These are phyloP conservation scores for Plasmopara viticola DNA, from an alignment of 352 stramenopile species.

Conservation along the genomic window DNA sequence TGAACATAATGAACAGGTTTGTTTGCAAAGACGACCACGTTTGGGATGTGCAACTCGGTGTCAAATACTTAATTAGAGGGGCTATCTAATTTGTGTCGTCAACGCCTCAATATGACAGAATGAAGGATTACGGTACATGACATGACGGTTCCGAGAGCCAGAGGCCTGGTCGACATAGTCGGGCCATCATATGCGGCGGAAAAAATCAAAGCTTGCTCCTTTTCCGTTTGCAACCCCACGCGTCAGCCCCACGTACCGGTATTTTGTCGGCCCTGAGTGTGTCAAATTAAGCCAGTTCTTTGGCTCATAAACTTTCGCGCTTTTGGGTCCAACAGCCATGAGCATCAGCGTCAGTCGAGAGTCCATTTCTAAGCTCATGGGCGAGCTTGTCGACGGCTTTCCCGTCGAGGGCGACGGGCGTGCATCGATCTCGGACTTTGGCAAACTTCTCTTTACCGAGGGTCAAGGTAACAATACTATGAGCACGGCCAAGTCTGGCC, in stretches of 20 bases:
- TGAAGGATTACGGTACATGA: neutral
- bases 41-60: too few species aligned
- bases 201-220: neutral
- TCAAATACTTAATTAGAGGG: too few species aligned
- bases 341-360: slow-evolving; percentile 77
- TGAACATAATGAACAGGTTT: too few species aligned
- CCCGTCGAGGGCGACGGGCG: slow-evolving; percentile 68
- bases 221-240: slow-evolving; percentile 1
- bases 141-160: slow-evolving; percentile 10
- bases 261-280: slow-evolving; percentile 15
- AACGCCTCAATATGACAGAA: neutral
- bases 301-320: slow-evolving; percentile 6
- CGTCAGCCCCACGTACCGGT: slow-evolving; percentile 1
- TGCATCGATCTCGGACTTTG: slow-evolving; percentile 82
- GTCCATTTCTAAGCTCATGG: slow-evolving; percentile 84
- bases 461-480: slow-evolving; percentile 30
- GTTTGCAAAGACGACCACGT: too few species aligned
- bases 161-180: slow-evolving; percentile 2
- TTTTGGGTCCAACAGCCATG: slow-evolving; percentile 23
- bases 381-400: slow-evolving; percentile 75
- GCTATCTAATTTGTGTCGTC: too few species aligned
- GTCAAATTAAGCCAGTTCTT: slow-evolving; percentile 11
- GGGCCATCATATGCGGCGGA: slow-evolving; percentile 1
- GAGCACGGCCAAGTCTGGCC: slow-evolving; percentile 4
- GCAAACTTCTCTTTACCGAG: slow-evolving; percentile 81